phyloP scores from a whole-genome alignment of 345 rosid genomes.

The Balakata baccata region DNA sequence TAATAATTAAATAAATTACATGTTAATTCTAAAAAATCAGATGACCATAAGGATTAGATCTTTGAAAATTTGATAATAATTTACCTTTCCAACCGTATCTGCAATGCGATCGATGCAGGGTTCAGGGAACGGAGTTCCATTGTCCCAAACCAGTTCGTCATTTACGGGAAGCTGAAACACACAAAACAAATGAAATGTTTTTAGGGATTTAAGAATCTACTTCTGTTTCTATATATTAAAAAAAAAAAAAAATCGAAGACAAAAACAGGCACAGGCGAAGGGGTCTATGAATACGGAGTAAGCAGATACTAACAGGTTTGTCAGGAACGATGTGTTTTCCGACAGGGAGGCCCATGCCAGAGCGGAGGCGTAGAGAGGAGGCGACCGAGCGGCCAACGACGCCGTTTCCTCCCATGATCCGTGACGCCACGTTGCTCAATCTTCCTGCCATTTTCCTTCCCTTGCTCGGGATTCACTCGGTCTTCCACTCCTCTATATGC shows the following conservation, averaged over 20 bases:
- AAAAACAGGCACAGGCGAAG: not conserved
- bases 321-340: slow-evolving; percentile 96
- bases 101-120: slow-evolving; percentile 98
- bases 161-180: slow-evolving; percentile 59
- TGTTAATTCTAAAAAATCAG: not conserved
- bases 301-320: slow-evolving; percentile 59
- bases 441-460: slow-evolving; percentile 65
- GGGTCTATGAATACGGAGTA: not conserved
- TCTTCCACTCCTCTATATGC: not conserved
- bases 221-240: not conserved
- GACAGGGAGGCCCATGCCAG: slow-evolving; percentile 96
- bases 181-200: not conserved
- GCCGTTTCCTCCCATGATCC: slow-evolving; percentile 89
- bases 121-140: slow-evolving; percentile 85
- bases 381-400: slow-evolving; percentile 62
- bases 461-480: not conserved
- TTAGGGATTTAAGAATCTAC: slow-evolving; percentile 6
- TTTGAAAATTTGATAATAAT: not conserved
- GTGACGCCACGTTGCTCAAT: slow-evolving; percentile 68
- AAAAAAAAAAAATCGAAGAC: not conserved
- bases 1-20: not conserved
- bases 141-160: slow-evolving; percentile 94
- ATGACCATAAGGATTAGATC: not conserved
- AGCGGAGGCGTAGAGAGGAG: slow-evolving; percentile 75
- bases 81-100: slow-evolving; percentile 90